Evolutionary conservation across 805 yeast genomes (phyloP).

Genomic region (Cyberlindnera misumaiensis): DNA sequence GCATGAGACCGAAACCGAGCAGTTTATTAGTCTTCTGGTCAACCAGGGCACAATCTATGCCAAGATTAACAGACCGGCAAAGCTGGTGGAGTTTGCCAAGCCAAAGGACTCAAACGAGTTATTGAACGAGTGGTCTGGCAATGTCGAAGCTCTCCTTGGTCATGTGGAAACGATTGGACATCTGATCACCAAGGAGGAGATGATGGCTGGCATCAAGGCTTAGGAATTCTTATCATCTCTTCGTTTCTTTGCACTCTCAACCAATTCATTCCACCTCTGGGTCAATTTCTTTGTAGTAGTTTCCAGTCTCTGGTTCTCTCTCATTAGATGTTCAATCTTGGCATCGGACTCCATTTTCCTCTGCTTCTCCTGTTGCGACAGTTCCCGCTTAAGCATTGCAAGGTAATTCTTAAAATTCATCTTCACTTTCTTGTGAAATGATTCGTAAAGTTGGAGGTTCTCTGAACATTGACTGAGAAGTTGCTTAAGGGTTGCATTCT

Average conservation of each 20-base stretch:
- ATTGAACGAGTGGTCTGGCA: slow-evolving; percentile 89
- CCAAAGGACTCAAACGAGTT: slow-evolving; percentile 76
- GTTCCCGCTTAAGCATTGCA: slow-evolving; percentile 29
- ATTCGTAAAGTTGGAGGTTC: slow-evolving; percentile 18
- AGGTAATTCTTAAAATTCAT: slow-evolving; percentile 22
- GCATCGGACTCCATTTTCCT: slow-evolving; percentile 28
- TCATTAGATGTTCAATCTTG: slow-evolving; percentile 29
- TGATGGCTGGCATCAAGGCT: slow-evolving; percentile 67
- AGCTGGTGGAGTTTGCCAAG: slow-evolving; percentile 75
- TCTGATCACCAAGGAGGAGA: slow-evolving; percentile 92
- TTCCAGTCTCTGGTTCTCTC: slow-evolving; percentile 40
- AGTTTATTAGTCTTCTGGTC: slow-evolving; percentile 77
- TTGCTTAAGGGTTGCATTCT: slow-evolving; percentile 23
- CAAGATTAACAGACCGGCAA: slow-evolving; percentile 88
- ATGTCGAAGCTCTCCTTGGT: slow-evolving; percentile 75
- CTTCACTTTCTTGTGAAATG: slow-evolving; percentile 20
- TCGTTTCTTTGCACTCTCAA: slow-evolving; percentile 55
- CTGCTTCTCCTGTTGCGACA: slow-evolving; percentile 31
- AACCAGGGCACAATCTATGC: slow-evolving; percentile 88
- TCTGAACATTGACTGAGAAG: slow-evolving; percentile 17
- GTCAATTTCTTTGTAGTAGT: slow-evolving; percentile 45
- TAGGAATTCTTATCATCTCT: slow-evolving; percentile 17
- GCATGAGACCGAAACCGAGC: slow-evolving; percentile 69
- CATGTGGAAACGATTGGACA: slow-evolving; percentile 95
- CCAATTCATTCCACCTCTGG: slow-evolving; percentile 60